Base-by-base conservation (phyloP, 2,329 filamentous ascomycete species). In the Neofusicoccum laricinum region DNA sequence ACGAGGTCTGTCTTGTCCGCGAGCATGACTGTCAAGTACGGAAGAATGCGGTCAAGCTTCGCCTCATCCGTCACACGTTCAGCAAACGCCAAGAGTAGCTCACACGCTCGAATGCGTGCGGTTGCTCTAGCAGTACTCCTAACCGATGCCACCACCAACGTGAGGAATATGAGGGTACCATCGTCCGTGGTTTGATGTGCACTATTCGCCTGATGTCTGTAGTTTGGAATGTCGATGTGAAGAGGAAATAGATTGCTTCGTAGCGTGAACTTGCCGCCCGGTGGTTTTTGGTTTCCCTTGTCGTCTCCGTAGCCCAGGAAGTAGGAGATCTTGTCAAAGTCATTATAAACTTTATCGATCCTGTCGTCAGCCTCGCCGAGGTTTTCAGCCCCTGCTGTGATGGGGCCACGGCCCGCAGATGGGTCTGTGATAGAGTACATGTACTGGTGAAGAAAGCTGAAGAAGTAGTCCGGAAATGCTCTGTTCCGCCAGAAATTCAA, bases 281-380 rank as follows among this genome's bases (percentile, higher is more conserved):
- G 72, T 15, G 75, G 73, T 61, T 72, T 74, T 3, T 71, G 69
- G 43, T 73, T 73, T 36, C 77, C 71, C 50, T 79, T 77, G 45
- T 82, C 82, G 48, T 88, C 82, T 32, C 86, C 85, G 66, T 92
- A 92, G 14, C 92, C 93, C 1, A 99, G 84, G 65, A 97, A 96
- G 73, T 96, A 96, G 0, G 94, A 93, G 61, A 99, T 97, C 76
- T 98, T 99, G 76, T 99, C 95, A 78, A 97, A 98, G 73, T 99
- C 95, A 69, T 91, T 87, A 72, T 91, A 98, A 0, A 99, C 89
- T 48, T 93, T 88, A 71, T 98, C 92, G 71, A 99, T 98, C 46
- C 95, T 87, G 69, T 97, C 93, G 76, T 99, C 95, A 1, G 93
- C 88, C 76, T 97, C 93, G 66, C 90, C 90, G 61, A 93, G 82